Conservation (phyloP, 2,329 filamentous ascomycete genomes). For the Scedosporium dehoogii region DNA sequence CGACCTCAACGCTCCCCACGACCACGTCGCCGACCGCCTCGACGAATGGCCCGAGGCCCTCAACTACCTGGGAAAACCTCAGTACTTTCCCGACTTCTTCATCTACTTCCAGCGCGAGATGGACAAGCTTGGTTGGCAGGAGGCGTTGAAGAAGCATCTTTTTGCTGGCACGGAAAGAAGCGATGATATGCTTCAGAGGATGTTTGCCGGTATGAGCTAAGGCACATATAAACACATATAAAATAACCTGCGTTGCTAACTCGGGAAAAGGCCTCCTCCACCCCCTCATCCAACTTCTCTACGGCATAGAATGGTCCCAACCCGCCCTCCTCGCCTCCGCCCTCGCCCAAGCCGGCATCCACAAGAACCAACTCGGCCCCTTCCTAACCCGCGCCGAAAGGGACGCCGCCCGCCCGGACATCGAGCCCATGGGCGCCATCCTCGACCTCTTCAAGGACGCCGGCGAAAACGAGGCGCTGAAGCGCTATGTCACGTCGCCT, state of each 20-base stretch:
- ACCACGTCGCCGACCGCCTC: slow-evolving; percentile 43
- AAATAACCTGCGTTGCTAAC: not conserved
- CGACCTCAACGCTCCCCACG: slow-evolving; percentile 33
- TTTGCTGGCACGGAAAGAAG: slow-evolving; percentile 56
- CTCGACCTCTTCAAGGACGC: slow-evolving; percentile 52
- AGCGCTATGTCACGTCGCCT: slow-evolving; percentile 39
- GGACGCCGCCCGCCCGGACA: slow-evolving; percentile 17
- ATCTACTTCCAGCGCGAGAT: slow-evolving; percentile 69
- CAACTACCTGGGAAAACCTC: slow-evolving; percentile 49
- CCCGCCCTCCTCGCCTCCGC: slow-evolving; percentile 73
- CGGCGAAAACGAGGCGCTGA: slow-evolving; percentile 42
- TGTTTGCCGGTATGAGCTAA: slow-evolving; percentile 47
- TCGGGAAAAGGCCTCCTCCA: slow-evolving; percentile 54
- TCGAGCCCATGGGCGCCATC: slow-evolving; percentile 17
- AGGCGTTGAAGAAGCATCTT: slow-evolving; percentile 55
- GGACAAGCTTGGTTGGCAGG: slow-evolving; percentile 46
- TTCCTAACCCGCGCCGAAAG: slow-evolving; percentile 47
- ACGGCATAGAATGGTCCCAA: slow-evolving; percentile 73
- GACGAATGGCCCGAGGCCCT: slow-evolving; percentile 44
- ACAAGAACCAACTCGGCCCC: slow-evolving; percentile 43
- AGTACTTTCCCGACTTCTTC: slow-evolving; percentile 63
- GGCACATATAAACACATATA: slow-evolving; percentile 1
- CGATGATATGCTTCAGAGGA: slow-evolving; percentile 57
- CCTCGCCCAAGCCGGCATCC: slow-evolving; percentile 66
- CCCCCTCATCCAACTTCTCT: slow-evolving; percentile 77